phyloP scores from a whole-genome alignment of 768 basidiomycete genomes.

The Naganishia vaughanmartiniae region DNA sequence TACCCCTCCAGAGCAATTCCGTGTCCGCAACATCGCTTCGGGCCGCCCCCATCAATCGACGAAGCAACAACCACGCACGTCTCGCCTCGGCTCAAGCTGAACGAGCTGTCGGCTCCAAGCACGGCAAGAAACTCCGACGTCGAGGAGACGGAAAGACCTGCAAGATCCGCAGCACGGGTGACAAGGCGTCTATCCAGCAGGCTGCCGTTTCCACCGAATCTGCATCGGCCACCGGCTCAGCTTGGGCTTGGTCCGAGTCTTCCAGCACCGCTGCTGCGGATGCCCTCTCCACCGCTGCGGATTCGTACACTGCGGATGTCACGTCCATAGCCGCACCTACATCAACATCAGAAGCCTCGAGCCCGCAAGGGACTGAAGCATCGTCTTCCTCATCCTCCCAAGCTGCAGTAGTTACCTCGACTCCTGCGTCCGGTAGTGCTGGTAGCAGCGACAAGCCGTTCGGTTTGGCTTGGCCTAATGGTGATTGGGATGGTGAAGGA shows the following conservation, averaged over 20 bases:
- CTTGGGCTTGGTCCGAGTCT: slow-evolving; percentile 19
- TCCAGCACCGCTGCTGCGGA: slow-evolving; percentile 12
- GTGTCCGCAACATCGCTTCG: slow-evolving; percentile 3
- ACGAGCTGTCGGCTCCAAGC: neutral
- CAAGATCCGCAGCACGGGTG: slow-evolving; percentile 5
- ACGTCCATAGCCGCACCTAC: slow-evolving; percentile 27
- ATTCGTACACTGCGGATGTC: slow-evolving; percentile 8
- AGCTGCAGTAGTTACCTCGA: slow-evolving; percentile 6
- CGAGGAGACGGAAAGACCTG: slow-evolving; percentile 10
- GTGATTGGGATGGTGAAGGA: slow-evolving; percentile 52
- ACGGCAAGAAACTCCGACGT: slow-evolving; percentile 13
- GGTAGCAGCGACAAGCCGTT: slow-evolving; percentile 56
- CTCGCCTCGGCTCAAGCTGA: slow-evolving; percentile 9
- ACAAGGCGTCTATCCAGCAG: slow-evolving; percentile 11
- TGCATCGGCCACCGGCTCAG: slow-evolving; percentile 28
- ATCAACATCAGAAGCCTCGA: neutral
- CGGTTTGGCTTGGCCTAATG: slow-evolving; percentile 68
- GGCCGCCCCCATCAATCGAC: slow-evolving; percentile 2
- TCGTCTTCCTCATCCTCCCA: slow-evolving; percentile 6
- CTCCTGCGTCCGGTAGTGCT: slow-evolving; percentile 15
- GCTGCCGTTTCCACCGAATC: neutral
- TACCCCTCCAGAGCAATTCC: neutral
- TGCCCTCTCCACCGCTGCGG: slow-evolving; percentile 27
- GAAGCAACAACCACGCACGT: slow-evolving; percentile 19
- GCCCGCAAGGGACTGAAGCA: neutral